These are phyloP conservation scores for Amanita jacksonii DNA, from an alignment of 768 basidiomycete species.

Conservation along the genomic window DNA sequence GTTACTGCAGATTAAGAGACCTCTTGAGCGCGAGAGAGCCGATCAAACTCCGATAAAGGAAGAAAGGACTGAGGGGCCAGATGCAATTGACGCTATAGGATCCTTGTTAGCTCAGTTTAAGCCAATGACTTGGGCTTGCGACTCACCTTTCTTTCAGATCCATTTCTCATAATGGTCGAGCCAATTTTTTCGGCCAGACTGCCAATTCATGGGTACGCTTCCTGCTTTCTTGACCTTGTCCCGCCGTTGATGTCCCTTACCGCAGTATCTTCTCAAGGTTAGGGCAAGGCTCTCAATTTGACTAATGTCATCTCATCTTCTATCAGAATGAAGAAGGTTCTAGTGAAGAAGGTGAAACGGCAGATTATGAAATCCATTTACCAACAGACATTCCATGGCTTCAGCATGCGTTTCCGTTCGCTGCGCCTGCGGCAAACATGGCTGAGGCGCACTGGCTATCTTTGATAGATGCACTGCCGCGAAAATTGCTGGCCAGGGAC, in stretches of 20 bases:
- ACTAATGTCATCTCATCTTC: slow-evolving; percentile 5
- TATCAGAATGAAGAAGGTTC: slow-evolving; percentile 48
- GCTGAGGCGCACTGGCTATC: slow-evolving; percentile 33
- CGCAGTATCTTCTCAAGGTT: slow-evolving; percentile 59
- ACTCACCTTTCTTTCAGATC: slow-evolving; percentile 28
- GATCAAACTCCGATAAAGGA: slow-evolving; percentile 28
- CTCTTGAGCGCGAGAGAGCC: slow-evolving; percentile 48
- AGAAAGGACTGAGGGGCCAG: slow-evolving; percentile 38
- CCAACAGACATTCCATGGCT: slow-evolving; percentile 52
- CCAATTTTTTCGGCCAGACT: slow-evolving; percentile 55
- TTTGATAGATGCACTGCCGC: slow-evolving; percentile 40
- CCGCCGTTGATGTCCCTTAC: slow-evolving; percentile 10
- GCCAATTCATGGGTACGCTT: slow-evolving; percentile 60
- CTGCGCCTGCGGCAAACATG: slow-evolving; percentile 31
- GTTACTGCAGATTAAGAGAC: slow-evolving; percentile 56
- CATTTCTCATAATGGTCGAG: slow-evolving; percentile 51
- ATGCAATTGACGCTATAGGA: slow-evolving; percentile 54
- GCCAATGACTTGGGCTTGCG: slow-evolving; percentile 4
- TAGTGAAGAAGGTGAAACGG: slow-evolving; percentile 39
- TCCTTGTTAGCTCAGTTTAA: slow-evolving; percentile 38
- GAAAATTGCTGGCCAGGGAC: slow-evolving; percentile 22
- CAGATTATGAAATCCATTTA: slow-evolving; percentile 28
- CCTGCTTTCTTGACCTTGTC: slow-evolving; percentile 7
- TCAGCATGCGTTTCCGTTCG: slow-evolving; percentile 50
- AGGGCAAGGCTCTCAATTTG: slow-evolving; percentile 12